phyloP scores from a whole-genome alignment of 148 eudicot species.

The Dianthus caryophyllus region DNA sequence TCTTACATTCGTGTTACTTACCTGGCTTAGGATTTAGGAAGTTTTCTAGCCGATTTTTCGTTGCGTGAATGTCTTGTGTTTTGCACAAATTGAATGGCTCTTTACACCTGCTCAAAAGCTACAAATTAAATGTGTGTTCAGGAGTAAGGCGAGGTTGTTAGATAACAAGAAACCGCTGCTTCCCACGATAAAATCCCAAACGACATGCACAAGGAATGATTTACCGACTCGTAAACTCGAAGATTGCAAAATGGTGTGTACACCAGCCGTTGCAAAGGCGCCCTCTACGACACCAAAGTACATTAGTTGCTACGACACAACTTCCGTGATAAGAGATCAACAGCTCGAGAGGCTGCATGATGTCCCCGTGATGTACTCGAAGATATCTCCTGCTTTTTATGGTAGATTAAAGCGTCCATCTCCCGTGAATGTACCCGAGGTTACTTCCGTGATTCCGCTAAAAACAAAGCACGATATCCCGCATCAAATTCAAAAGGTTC shows the following conservation, averaged over 20 bases:
- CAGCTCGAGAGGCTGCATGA: constrained; percentile 9
- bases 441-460: constrained; percentile 10
- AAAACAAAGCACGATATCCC: constrained; percentile 6
- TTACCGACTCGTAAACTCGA: constrained; percentile 4
- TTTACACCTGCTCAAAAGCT: no score
- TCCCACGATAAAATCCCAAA: background rate
- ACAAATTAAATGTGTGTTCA: background rate
- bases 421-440: background rate
- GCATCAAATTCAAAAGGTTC: constrained; percentile 8
- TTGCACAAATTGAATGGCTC: no score
- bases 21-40: background rate
- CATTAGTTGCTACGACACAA: background rate
- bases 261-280: background rate
- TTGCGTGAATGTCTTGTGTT: no score
- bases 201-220: constrained; percentile 9
- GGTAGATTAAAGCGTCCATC: constrained; percentile 11
- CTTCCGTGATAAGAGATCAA: constrained; percentile 9
- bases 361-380: constrained; percentile 23
- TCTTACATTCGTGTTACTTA: background rate
- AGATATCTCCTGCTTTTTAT: background rate
- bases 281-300: background rate
- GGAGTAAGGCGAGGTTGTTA: constrained; percentile 9
- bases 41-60: no score
- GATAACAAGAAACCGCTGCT: constrained; percentile 10
- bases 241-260: background rate